These are phyloP conservation scores for Peribolospora baueri DNA, from an alignment of 768 basidiomycete species.

Conservation along the genomic window DNA sequence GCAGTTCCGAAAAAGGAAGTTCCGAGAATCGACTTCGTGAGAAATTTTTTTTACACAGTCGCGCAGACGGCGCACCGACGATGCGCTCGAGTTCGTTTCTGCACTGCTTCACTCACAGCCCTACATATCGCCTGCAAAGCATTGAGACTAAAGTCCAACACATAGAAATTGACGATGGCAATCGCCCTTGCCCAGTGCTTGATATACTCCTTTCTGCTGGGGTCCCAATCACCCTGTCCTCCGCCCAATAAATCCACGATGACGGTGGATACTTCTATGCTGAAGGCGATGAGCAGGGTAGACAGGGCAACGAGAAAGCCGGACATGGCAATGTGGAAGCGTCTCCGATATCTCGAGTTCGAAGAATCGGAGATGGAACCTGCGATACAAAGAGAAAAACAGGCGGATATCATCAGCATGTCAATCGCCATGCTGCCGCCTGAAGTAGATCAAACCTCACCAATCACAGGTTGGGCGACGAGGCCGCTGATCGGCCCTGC, in stretches of 20 bases:
- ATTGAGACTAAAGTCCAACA: conserved; percentile 92
- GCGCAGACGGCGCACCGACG: background rate
- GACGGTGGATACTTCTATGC: conserved; percentile 40
- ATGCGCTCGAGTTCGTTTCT: conserved; percentile 26
- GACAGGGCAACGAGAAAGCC: conserved; percentile 55
- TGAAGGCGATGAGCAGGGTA: conserved; percentile 62
- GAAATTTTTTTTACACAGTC: background rate
- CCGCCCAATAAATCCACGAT: conserved; percentile 50
- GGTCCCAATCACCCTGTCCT: conserved; percentile 71
- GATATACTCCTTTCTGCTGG: conserved; percentile 39
- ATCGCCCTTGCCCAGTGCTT: conserved; percentile 51
- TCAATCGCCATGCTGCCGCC: too few relatives aligned
- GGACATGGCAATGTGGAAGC: conserved; percentile 81
- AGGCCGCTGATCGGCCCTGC: conserved; percentile 75
- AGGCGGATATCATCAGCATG: background rate
- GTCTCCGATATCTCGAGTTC: conserved; percentile 46
- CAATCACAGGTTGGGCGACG: conserved; percentile 90
- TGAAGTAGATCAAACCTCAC: conserved; percentile 24
- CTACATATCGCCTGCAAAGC: conserved; percentile 32
- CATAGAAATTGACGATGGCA: conserved; percentile 71
- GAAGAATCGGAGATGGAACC: conserved; percentile 92
- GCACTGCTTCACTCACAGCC: conserved; percentile 31
- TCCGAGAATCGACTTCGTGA: background rate
- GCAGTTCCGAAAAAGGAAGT: background rate
- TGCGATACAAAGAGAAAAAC: conserved; percentile 16